Conservation (phyloP, 306 rosid genomes). For the Delonix regia region DNA sequence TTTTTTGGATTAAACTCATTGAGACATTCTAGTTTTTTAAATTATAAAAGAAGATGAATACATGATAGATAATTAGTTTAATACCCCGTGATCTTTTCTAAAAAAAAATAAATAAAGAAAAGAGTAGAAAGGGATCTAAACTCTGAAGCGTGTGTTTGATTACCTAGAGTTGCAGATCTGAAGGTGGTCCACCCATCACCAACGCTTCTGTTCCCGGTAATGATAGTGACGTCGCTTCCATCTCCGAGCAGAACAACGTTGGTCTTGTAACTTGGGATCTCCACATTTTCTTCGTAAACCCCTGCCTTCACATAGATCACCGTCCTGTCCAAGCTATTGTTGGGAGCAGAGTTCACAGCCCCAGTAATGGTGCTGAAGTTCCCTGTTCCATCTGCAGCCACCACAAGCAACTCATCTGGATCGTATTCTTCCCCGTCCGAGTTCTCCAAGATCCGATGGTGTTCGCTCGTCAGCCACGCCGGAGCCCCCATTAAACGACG, state of each 20-base stretch:
- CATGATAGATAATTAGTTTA: background rate
- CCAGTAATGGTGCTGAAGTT: constrained; percentile 69
- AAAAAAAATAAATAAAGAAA: background rate
- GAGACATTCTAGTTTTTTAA: too few relatives aligned
- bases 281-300: constrained; percentile 71
- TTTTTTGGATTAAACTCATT: too few relatives aligned
- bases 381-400: constrained; percentile 73
- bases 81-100: background rate
- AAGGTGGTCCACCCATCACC: constrained; percentile 74
- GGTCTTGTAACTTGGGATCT: constrained; percentile 65
- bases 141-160: background rate
- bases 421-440: constrained; percentile 42
- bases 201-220: constrained; percentile 61
- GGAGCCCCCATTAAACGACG: constrained; percentile 49
- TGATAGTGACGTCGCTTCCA: constrained; percentile 66
- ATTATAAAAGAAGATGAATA: too few relatives aligned
- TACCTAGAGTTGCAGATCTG: constrained; percentile 85
- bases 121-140: background rate
- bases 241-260: constrained; percentile 79
- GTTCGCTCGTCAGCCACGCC: constrained; percentile 48
- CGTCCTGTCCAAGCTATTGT: constrained; percentile 61
- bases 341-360: constrained; percentile 70
- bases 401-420: constrained; percentile 52
- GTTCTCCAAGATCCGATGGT: constrained; percentile 41
- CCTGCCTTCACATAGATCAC: constrained; percentile 67